Base-by-base conservation (phyloP, 2,329 filamentous ascomycete species). In the Arthroderma sp. region DNA sequence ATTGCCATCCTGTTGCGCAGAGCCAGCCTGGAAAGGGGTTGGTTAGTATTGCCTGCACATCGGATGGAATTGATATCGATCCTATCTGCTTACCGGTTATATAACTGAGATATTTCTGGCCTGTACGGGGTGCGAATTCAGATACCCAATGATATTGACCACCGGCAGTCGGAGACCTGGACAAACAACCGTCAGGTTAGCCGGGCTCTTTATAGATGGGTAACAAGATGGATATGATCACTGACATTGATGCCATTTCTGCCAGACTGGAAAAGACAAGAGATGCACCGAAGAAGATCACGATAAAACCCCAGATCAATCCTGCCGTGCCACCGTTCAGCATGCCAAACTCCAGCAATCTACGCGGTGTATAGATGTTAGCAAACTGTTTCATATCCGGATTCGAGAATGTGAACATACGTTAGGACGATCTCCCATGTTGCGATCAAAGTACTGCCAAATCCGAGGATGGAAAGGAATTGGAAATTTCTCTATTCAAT, bases 391-490 rank as follows among this genome's bases (percentile, higher is more conserved):
- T 22, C 15, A 22, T 22, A 3, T 22, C 15, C 2, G 15, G 1
- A 22, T 22, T 22, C 15, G 1, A 3, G 15, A 22, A 22, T 22
- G 15, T 3, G 40, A 40, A 4, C 10, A 46, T 48, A 50, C 49
- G 5, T 46, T 38, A 22, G 47, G 47, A 10, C 40, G 31, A 2
- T 31, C 28, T 46, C 44, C 50, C 34, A 45, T 46, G 51, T 50
- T 46, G 45, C 50, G 32, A 68, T 63, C 40, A 67, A 49, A 7
- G 64, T 68, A 39, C 63, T 66, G 10, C 59, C 63, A 48, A 70
- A 70, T 8, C 66, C 66, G 10, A 69, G 52, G 44, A 69, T 68
- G 0, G 66, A 67, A 32, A 68, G 51, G 46, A 67, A 68, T 27
- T 58, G 57, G 55, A 69, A 70, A 44, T 68, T 68, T 51, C 66